Base-by-base conservation (phyloP, 306 rosid species). In the Sicyos edulis region DNA sequence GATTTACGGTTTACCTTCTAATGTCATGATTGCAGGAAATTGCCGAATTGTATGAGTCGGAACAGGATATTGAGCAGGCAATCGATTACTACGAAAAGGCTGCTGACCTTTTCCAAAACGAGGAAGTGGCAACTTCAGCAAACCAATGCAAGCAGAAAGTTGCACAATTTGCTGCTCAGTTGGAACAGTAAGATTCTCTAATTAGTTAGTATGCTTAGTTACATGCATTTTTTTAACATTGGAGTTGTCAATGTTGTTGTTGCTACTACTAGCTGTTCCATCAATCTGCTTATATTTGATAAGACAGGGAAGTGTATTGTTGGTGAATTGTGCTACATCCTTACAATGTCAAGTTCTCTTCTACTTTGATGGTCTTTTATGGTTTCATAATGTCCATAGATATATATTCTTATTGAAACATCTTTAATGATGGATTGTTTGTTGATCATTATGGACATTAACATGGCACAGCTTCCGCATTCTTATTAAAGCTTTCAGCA, bases 71-170 rank as follows among this genome's bases (percentile, higher is more conserved):
- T 81, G 97, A 87, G 83, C 90, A 83, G 77, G 83, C 95, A 69
- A 82, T 88, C 75, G 85, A 83, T 67, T 93, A 82, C 82, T 93
- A 32, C 63, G 99, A 91, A 77, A 93, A 84, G 75, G 82, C 99
- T 74, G 97, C 97, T 54, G 99, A 91, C 65, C 85, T 93, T 80
- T 93, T 82, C 81, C 89, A 87, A 84, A 87, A 85, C 70, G 99
- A 93, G 80, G 99, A 93, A 63, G 96, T 89, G 44, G 83, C 91
- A 50, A 86, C 92, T 54, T 76, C 95, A 74, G 98, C 98, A 16
- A 90, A 90, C 78, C 91, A 86, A 80, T 90, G 97, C 96, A 93
- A 91, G 86, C 99, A 86, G 80, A 93, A 93, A 78, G 95, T 93
- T 75, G 99, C 99, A 51, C 99, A 91, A 21, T 91, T 82, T 76